A percentile compares a stretch with the other conserved stretches of the same genome.
Evolutionary conservation across 2,329 filamentous ascomycete genomes (phyloP).

Genomic region (Moelleriella libera): DNA sequence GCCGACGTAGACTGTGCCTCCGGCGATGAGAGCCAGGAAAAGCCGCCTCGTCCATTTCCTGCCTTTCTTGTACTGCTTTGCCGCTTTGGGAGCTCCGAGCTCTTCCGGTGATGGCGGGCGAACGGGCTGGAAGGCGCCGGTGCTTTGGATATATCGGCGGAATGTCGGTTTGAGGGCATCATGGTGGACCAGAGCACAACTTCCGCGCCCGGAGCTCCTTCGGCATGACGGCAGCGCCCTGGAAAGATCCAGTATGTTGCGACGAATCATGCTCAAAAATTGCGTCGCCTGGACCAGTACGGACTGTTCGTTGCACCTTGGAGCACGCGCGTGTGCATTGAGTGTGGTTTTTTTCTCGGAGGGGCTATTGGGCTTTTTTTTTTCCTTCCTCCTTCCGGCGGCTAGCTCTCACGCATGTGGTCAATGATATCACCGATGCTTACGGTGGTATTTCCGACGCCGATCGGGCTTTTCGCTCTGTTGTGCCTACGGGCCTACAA

Average conservation of each 20-base stretch:
- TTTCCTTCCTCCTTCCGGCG: no score
- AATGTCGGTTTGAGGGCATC: conserved; percentile 3
- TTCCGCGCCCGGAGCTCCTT: conserved; percentile 5
- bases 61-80: conserved; percentile 56
- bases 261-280: conserved; percentile 14
- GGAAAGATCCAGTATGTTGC: conserved; percentile 12
- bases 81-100: conserved; percentile 55
- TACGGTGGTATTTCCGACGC: neutral
- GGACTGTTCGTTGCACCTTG: neutral
- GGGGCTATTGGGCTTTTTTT: no score
- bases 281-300: neutral
- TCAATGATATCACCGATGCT: neutral
- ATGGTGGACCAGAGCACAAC: conserved; percentile 1
- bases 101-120: conserved; percentile 66
- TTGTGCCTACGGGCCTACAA: no score
- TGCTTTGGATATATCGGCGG: conserved; percentile 15
- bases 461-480: neutral
- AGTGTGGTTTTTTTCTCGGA: no score
- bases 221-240: conserved; percentile 6
- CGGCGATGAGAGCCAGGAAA: conserved; percentile 41
- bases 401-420: neutral
- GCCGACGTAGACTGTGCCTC: conserved; percentile 49
- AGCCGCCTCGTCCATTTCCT: conserved; percentile 69
- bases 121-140: conserved; percentile 45
- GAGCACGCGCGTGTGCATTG: neutral